Evolutionary conservation across 2,329 filamentous ascomycete species (phyloP).

Genomic region (Tolypocladium ovalisporum): DNA sequence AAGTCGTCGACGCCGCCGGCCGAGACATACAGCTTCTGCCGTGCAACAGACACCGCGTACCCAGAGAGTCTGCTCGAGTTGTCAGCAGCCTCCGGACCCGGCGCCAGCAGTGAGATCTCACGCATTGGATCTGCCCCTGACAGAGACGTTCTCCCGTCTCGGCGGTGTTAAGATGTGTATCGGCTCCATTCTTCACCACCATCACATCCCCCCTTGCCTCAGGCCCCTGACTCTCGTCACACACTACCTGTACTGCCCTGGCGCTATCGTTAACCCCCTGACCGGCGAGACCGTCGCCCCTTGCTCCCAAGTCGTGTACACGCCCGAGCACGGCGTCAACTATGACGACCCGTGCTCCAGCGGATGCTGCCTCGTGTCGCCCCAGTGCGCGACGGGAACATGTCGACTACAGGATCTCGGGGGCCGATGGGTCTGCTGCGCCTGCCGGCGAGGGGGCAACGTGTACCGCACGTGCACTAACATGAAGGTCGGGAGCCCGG

Average conservation of each 20-base stretch:
- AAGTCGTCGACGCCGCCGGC: constrained; percentile 6
- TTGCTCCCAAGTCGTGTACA: constrained; percentile 16
- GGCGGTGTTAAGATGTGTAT: constrained; percentile 30
- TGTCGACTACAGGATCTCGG: constrained; percentile 38
- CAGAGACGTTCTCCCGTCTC: not conserved
- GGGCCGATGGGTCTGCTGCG: constrained; percentile 39
- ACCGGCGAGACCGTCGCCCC: constrained; percentile 13
- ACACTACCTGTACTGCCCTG: constrained; percentile 32
- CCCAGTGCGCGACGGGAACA: constrained; percentile 33
- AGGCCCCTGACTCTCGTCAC: constrained; percentile 27
- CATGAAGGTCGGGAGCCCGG: constrained; percentile 31
- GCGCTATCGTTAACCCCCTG: constrained; percentile 19
- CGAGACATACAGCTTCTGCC: constrained; percentile 11
- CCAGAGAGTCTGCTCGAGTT: not conserved
- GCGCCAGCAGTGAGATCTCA: not conserved
- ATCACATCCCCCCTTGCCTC: constrained; percentile 33
- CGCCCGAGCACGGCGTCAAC: constrained; percentile 18
- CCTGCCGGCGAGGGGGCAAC: constrained; percentile 35
- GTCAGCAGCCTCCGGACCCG: not conserved
- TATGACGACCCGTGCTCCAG: constrained; percentile 31
- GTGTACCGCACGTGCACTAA: constrained; percentile 33
- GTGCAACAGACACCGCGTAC: not conserved
- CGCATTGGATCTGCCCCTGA: not conserved
- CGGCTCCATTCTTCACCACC: constrained; percentile 39
- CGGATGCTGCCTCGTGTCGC: constrained; percentile 32